These are phyloP conservation scores for Terfezia boudieri DNA, from an alignment of 495 filamentous ascomycete genomes.

Conservation along the genomic window DNA sequence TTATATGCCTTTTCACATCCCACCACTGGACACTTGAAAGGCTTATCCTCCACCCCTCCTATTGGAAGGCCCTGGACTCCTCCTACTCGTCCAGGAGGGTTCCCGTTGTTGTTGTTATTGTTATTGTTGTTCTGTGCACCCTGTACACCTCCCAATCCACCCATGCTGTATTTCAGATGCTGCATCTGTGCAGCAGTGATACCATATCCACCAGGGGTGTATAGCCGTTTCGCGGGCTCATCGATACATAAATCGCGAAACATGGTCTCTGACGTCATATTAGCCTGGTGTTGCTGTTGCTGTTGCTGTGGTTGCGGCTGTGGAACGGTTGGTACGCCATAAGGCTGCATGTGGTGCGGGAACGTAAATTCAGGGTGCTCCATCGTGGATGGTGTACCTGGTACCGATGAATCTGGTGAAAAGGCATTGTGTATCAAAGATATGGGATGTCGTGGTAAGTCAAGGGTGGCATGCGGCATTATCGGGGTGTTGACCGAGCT, in stretches of 20 bases:
- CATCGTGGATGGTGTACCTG: slow-evolving; percentile 46
- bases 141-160: slow-evolving; percentile 19
- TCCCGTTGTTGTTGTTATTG: slow-evolving; percentile 31
- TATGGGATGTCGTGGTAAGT: slow-evolving; percentile 58
- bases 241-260: slow-evolving; percentile 62
- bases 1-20: slow-evolving; percentile 99
- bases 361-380: slow-evolving; percentile 21
- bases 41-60: slow-evolving; percentile 49
- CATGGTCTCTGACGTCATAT: slow-evolving; percentile 1
- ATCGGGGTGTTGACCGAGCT: slow-evolving; percentile 83
- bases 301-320: slow-evolving; percentile 34
- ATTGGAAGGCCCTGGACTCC: slow-evolving; percentile 29
- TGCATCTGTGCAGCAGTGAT: slow-evolving; percentile 24
- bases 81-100: not conserved
- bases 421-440: slow-evolving; percentile 24
- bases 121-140: slow-evolving; percentile 39
- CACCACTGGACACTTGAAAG: slow-evolving; percentile 91
- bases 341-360: slow-evolving; percentile 21
- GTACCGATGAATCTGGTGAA: slow-evolving; percentile 53
- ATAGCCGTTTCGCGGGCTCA: slow-evolving; percentile 82
- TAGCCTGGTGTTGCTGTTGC: slow-evolving; percentile 23
- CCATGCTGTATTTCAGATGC: not conserved
- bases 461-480: slow-evolving; percentile 91
- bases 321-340: slow-evolving; percentile 39
- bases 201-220: slow-evolving; percentile 59